Evolutionary conservation across 108 stramenopile species (phyloP), one percentile per base, ranked within the genome.

Genomic region (Nitzschia sp.): DNA sequence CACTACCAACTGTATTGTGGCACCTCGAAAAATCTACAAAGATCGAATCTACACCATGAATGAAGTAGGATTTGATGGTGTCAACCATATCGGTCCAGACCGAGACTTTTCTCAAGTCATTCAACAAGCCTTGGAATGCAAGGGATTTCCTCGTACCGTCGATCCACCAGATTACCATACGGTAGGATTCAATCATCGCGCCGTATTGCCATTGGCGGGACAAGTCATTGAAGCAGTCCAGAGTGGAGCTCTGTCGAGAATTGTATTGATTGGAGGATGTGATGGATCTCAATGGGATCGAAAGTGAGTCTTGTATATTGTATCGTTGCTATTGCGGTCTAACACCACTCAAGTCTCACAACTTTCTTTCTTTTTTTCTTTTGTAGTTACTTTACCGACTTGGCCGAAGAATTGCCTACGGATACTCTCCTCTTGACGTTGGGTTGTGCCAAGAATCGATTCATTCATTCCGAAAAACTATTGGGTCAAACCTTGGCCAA

Each of bases 261-360:
- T 94, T 59, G 85, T 91, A 56, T 71, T 94, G 55, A 91, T 94
- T 79, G 93, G 93, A 23, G 93, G 93, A 38, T 94, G 93, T 58
- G 93, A 91, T 77, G 90, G 90, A 19, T 73, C 75, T 53, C 89
- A 94, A 68, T 87, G 85, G 62, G 82, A 89, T 53, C 76, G 92
- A 49, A 87, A 48, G 64, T 65, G 30, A 11, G 60, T 62, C 6
- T 3, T 31, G 28, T 4, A n/a, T n/a, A n/a, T n/a, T n/a, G n/a
- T n/a, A n/a, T n/a, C n/a, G n/a, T n/a, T n/a, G n/a, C n/a, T n/a
- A n/a, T n/a, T n/a, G n/a, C n/a, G n/a, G n/a, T n/a, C n/a, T n/a
- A n/a, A n/a, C n/a, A n/a, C n/a, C n/a, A n/a, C n/a, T n/a, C n/a
- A n/a, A n/a, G n/a, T n/a, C n/a, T n/a, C n/a, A n/a, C n/a, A n/a